These are phyloP conservation scores for Orbilia blumenaviensis DNA, from an alignment of 2,329 filamentous ascomycete genomes.

Conservation along the genomic window DNA sequence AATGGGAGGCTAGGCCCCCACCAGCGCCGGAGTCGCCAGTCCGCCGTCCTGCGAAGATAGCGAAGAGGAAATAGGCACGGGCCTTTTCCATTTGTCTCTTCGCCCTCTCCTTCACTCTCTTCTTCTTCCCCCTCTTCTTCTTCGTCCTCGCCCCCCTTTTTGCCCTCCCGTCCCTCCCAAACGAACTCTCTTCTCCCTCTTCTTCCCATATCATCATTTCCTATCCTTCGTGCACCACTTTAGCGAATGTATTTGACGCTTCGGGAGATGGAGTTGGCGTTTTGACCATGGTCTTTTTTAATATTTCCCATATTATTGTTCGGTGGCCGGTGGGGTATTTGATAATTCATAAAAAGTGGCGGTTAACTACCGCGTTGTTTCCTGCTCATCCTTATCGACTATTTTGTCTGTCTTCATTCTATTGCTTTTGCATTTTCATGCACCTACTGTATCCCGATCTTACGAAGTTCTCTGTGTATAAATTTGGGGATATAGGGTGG, in stretches of 20 bases:
- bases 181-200: neutral
- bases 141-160: neutral
- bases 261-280: neutral
- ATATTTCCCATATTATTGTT: neutral
- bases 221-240: neutral
- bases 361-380: neutral
- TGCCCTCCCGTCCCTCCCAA: too few species aligned
- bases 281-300: neutral
- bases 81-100: neutral
- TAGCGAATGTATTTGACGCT: slow-evolving; percentile 1
- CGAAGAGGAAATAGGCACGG: slow-evolving; percentile 16
- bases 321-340: neutral
- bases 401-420: too few species aligned
- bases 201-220: neutral
- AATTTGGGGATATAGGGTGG: too few species aligned
- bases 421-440: too few species aligned
- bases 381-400: neutral
- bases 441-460: too few species aligned
- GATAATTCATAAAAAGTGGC: neutral
- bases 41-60: slow-evolving; percentile 35
- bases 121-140: neutral
- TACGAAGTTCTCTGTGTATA: too few species aligned
- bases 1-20: neutral
- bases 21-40: slow-evolving; percentile 1
- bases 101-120: neutral